These are phyloP conservation scores for Solanum pennellii DNA, from an alignment of 257 asterid species.

Conservation along the genomic window DNA sequence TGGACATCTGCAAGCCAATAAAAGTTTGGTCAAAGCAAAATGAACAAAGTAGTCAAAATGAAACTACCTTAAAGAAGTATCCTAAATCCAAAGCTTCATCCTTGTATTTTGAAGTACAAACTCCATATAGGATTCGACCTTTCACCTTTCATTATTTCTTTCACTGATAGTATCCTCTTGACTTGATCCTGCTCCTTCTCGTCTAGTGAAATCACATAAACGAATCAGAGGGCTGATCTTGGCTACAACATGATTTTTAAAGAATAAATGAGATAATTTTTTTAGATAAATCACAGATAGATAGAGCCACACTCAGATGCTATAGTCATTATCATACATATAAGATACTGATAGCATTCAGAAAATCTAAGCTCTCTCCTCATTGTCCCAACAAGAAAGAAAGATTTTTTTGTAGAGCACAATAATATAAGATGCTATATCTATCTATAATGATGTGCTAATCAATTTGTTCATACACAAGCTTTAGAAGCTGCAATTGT, in stretches of 20 bases:
- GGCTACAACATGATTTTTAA: conserved; percentile 24
- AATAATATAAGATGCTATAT: background rate
- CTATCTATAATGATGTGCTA: background rate
- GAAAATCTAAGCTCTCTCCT: background rate
- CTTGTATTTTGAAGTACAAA: conserved; percentile 54
- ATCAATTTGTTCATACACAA: background rate
- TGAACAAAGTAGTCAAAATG: no score
- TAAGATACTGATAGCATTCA: background rate
- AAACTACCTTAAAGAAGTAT: conserved; percentile 56
- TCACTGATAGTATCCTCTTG: conserved; percentile 38
- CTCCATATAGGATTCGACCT: conserved; percentile 46
- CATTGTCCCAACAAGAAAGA: background rate
- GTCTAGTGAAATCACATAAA: conserved; percentile 58
- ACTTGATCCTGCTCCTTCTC: conserved; percentile 62
- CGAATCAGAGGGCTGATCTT: conserved; percentile 70
- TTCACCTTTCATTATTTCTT: conserved; percentile 31
- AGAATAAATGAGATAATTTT: background rate
- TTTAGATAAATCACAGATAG: background rate
- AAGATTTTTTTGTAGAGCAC: background rate
- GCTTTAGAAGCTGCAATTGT: background rate
- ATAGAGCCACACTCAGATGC: background rate
- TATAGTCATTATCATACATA: background rate
- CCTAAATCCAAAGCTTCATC: conserved; percentile 57
- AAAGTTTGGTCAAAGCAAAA: no score
- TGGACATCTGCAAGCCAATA: no score